Conservation (phyloP, 495 filamentous ascomycete genomes). For the Chaetomium tenue region DNA sequence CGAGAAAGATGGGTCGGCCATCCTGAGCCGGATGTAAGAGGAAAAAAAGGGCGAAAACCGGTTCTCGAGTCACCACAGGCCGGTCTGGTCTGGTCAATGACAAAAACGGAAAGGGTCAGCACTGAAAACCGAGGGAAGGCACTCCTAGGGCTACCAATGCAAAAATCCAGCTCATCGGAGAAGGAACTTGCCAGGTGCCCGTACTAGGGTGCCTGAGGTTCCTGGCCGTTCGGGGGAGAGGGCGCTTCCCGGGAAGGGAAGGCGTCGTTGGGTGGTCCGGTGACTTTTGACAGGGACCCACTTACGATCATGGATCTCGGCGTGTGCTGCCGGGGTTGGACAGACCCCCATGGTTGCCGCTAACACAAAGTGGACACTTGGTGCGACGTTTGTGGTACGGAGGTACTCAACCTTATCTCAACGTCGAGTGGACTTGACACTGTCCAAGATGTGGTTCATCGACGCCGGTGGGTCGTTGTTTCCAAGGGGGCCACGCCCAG, state of each 20-base stretch:
- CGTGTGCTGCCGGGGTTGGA: neutral
- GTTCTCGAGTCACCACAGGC: no score
- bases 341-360: conserved; percentile 4
- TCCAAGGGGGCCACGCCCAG: neutral
- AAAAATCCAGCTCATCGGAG: no score
- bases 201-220: neutral
- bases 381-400: conserved; percentile 12
- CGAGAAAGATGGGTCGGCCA: no score
- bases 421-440: conserved; percentile 17
- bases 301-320: conserved; percentile 1
- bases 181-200: no score
- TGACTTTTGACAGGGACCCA: conserved; percentile 6
- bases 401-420: conserved; percentile 16
- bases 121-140: no score
- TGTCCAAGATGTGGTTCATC: neutral
- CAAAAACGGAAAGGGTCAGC: no score
- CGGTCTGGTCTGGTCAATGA: no score
- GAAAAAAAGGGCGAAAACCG: no score
- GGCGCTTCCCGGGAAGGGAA: neutral
- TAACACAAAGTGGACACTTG: conserved; percentile 12
- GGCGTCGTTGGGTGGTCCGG: neutral
- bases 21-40: no score
- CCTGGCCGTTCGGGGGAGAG: neutral
- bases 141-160: no score
- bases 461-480: neutral